Base-by-base conservation (phyloP, 1,139 yeast genomes). In the Casaregolazyma lundiana region DNA sequence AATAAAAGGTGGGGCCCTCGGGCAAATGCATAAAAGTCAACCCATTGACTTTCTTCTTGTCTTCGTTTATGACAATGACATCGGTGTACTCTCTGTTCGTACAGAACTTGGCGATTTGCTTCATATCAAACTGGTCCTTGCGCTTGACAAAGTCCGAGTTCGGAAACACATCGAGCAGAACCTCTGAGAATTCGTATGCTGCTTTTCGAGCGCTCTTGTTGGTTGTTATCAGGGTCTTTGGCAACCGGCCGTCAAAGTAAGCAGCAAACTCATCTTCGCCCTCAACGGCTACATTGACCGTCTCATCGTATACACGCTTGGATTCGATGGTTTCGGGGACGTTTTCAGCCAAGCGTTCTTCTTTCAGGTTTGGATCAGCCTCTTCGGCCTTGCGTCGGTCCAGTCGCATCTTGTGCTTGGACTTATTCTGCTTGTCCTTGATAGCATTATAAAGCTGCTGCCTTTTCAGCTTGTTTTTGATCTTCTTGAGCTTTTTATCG, bases 1-100 rank as follows among this genome's bases (percentile, higher is more conserved):
- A 92, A 68, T 92, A 90, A 62, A 88, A 88, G 0, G 97, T 84
- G 29, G 98, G 98, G 0, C 98, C 98, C 43, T 76, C 86, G 5
- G 98, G 98, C 52, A 92, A 73, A 68, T 90, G 96, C 52, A 92
- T 84, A 61, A 94, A 84, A 1, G 97, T 88, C 50, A 94, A 68
- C 3, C 98, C 98, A 44, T 86, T 90, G 41, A 92, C 95, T 54
- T 76, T 77, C 66, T 92, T 92, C 66, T 89, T 89, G 68, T 88
- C 96, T 68, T 92, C 98, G 66, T 92, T 92, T 53, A 92, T 80
- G 44, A 92, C 89, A 35, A 92, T 72, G 57, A 92, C 71, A 61
- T 90, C 95, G 0, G 97, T 89, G 68, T 76, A 94, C 22, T 82
- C 92, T 59, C 98, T 72, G 62, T 84, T 86, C 39, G 80, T 64